Percentiles rank a stretch among this genome's conserved stretches.
phyloP scores from a whole-genome alignment of 23 red algal species.

The Gracilaria domingensis region DNA sequence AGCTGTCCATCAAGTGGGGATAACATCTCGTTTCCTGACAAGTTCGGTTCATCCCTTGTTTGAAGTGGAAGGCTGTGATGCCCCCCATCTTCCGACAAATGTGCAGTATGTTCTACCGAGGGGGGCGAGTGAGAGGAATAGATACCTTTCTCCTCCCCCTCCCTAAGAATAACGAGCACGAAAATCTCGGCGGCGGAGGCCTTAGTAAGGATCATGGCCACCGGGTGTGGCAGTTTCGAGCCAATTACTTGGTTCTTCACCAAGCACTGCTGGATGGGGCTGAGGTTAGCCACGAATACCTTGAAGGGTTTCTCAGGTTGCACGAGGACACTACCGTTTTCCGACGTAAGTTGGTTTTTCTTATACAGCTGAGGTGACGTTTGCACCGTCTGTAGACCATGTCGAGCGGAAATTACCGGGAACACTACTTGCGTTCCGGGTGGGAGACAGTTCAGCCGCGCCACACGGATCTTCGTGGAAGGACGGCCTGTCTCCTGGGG shows the following conservation, averaged over 20 bases:
- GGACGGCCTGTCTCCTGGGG: no score
- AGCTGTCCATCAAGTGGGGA: no score
- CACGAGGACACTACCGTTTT: background rate
- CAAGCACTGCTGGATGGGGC: background rate
- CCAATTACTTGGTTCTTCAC: conserved; percentile 21
- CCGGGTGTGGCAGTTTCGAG: background rate
- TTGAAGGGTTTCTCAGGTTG: background rate
- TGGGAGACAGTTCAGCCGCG: background rate
- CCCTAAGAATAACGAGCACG: background rate
- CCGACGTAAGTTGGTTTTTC: background rate
- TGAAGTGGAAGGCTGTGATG: no score
- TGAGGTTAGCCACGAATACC: conserved; percentile 1
- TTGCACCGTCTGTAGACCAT: background rate
- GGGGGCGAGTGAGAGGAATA: no score
- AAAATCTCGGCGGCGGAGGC: background rate
- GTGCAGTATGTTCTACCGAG: no score
- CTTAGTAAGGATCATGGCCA: background rate
- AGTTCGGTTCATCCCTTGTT: no score
- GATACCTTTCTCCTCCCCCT: no score
- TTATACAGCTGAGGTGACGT: background rate
- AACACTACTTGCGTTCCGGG: conserved; percentile 6
- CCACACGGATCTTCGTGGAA: background rate
- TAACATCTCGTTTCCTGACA: no score
- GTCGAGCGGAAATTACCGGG: background rate
- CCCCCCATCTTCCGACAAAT: no score